A percentile compares a stretch with the other conserved stretches of the same genome.
Conservation (phyloP, 2,329 filamentous ascomycete species). For the Colletotrichum simmondsii region DNA sequence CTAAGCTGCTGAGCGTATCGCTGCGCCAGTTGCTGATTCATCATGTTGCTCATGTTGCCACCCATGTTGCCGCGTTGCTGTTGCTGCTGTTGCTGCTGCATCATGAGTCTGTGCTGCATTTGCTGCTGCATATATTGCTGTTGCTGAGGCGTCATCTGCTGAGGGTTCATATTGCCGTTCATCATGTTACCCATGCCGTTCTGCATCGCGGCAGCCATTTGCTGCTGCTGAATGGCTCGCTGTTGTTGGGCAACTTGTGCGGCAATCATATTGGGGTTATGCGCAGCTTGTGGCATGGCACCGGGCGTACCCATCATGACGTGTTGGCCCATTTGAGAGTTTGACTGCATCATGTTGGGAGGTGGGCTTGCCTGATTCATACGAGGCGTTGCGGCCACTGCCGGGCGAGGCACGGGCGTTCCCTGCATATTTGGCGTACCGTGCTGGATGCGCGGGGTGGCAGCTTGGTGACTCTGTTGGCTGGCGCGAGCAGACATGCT, state of each 20-base stretch:
- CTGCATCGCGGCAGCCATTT: conserved; percentile 48
- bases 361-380: conserved; percentile 73
- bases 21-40: conserved; percentile 54
- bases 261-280: conserved; percentile 52
- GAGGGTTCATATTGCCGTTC: conserved; percentile 49
- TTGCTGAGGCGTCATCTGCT: conserved; percentile 38
- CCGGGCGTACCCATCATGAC: conserved; percentile 58
- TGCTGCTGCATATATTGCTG: conserved; percentile 32
- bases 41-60: conserved; percentile 50
- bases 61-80: conserved; percentile 45
- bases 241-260: conserved; percentile 61
- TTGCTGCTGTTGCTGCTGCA: conserved; percentile 44
- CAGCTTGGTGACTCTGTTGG: conserved; percentile 72
- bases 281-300: conserved; percentile 49
- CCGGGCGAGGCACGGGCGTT: conserved; percentile 66
- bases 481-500: conserved; percentile 73
- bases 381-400: conserved; percentile 67
- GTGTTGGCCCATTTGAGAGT: conserved; percentile 62
- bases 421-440: conserved; percentile 72
- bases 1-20: conserved; percentile 57
- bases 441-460: conserved; percentile 71
- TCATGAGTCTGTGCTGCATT: conserved; percentile 38
- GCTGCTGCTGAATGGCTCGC: conserved; percentile 56
- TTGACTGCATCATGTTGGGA: conserved; percentile 68
- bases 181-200: conserved; percentile 46